Evolutionary conservation across 495 filamentous ascomycete genomes (phyloP).

Genomic region (Penicillium canescens): DNA sequence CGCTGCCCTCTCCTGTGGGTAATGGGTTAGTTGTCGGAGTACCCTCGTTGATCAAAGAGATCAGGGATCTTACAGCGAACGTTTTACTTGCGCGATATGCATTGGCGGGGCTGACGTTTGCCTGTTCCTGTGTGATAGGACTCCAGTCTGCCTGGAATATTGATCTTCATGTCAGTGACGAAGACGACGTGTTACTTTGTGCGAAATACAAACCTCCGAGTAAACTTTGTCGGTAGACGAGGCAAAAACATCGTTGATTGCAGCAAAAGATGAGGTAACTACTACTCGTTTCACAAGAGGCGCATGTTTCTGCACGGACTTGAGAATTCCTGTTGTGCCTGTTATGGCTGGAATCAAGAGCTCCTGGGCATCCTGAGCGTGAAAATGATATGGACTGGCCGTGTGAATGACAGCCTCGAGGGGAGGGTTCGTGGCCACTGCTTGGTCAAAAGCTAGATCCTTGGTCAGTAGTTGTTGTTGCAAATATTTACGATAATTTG

Average conservation of each 20-base stretch:
- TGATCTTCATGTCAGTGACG: background rate
- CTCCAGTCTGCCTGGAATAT: conserved; percentile 62
- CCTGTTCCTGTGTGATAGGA: conserved; percentile 65
- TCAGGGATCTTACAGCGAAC: conserved; percentile 24
- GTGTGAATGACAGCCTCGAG: conserved; percentile 78
- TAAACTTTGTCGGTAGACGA: conserved; percentile 50
- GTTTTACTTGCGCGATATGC: conserved; percentile 52
- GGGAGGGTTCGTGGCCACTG: conserved; percentile 59
- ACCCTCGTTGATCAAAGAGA: too few species aligned
- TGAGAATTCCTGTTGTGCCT: conserved; percentile 47
- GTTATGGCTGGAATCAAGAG: conserved; percentile 33
- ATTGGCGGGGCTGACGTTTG: conserved; percentile 34
- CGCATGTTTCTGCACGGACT: conserved; percentile 47
- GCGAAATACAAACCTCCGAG: conserved; percentile 41
- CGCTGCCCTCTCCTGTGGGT: conserved; percentile 52
- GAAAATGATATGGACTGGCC: conserved; percentile 70
- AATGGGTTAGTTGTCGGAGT: background rate
- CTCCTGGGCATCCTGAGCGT: conserved; percentile 28
- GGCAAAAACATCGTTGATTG: conserved; percentile 54
- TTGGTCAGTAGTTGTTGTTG: too few species aligned
- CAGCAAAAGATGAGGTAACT: conserved; percentile 77
- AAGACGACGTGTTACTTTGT: conserved; percentile 1
- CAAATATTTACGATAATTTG: too few species aligned
- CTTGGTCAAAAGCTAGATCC: conserved; percentile 57
- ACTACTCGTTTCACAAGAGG: conserved; percentile 47